These are phyloP conservation scores for Pleurostoma richardsiae DNA, from an alignment of 2,329 filamentous ascomycete species.

Conservation along the genomic window DNA sequence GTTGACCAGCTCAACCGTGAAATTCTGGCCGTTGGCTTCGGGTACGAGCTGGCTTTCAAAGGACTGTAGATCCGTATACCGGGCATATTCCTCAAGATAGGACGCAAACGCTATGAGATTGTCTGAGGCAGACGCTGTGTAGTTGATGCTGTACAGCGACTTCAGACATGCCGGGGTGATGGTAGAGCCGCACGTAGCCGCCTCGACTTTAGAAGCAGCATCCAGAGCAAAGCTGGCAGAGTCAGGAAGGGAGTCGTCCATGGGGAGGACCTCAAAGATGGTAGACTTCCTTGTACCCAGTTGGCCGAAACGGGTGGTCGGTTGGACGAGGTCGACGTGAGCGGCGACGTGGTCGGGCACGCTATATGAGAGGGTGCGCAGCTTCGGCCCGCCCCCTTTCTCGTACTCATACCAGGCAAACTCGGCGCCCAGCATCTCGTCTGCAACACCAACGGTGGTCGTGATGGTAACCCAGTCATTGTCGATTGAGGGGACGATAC, in stretches of 20 bases:
- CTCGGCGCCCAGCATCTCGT: conserved; percentile 49
- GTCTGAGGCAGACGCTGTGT: conserved; percentile 19
- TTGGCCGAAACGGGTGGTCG: conserved; percentile 57
- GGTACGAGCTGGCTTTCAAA: conserved; percentile 50
- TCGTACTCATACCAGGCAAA: conserved; percentile 52
- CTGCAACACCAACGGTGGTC: conserved; percentile 44
- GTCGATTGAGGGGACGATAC: conserved; percentile 39
- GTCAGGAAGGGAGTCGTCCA: conserved; percentile 11
- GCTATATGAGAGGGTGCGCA: conserved; percentile 54
- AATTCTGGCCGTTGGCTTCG: conserved; percentile 43
- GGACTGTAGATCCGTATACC: conserved; percentile 39
- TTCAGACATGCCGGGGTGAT: conserved; percentile 44
- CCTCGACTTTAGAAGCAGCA: conserved; percentile 2
- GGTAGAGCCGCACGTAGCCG: conserved; percentile 27
- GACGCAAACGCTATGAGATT: conserved; percentile 31
- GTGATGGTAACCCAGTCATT: conserved; percentile 59
- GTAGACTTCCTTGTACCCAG: conserved; percentile 34
- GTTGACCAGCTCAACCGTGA: conserved; percentile 51
- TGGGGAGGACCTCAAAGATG: conserved; percentile 28
- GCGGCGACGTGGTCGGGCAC: conserved; percentile 49
- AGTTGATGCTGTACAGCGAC: conserved; percentile 39
- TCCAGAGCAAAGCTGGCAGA: neutral
- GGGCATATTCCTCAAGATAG: conserved; percentile 44
- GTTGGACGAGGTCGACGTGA: conserved; percentile 59
- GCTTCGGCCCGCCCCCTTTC: conserved; percentile 31